Conservation (phyloP, 345 rosid species). For the Salix viminalis region DNA sequence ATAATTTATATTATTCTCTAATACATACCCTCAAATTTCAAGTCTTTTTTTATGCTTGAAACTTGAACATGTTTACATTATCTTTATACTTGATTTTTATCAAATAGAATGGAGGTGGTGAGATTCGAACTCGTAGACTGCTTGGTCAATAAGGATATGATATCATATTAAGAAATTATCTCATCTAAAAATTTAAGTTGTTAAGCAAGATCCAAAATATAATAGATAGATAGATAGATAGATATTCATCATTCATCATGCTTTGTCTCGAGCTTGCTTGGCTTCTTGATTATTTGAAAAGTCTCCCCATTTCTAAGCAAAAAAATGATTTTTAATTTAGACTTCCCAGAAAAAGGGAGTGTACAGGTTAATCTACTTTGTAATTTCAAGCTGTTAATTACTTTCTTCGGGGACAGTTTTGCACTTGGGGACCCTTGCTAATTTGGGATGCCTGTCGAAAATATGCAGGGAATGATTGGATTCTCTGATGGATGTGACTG, state of each 20-base stretch:
- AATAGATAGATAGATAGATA: too few species aligned
- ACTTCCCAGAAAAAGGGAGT: not conserved
- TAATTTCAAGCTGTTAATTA: not conserved
- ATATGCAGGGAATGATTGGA: not conserved
- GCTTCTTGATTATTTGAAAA: not conserved
- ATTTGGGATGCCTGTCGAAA: not conserved
- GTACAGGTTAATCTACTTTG: not conserved
- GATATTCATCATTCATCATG: not conserved
- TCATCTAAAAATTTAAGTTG: too few species aligned
- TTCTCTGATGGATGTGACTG: not conserved
- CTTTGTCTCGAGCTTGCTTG: not conserved
- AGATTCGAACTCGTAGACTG: too few species aligned
- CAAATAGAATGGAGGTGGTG: too few species aligned
- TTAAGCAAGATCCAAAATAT: too few species aligned
- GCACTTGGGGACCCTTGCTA: not conserved
- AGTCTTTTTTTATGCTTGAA: too few species aligned
- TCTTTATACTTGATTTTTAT: too few species aligned
- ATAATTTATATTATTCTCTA: too few species aligned
- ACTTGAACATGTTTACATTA: too few species aligned
- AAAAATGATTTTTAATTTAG: not conserved
- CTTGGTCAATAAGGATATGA: too few species aligned
- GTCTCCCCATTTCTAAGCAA: not conserved
- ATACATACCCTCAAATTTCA: too few species aligned
- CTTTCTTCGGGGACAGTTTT: not conserved
- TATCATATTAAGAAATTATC: too few species aligned